A percentile compares a stretch with the other conserved stretches of the same genome.
Conservation (phyloP, 2,329 filamentous ascomycete species). For the Alternaria brassicae region DNA sequence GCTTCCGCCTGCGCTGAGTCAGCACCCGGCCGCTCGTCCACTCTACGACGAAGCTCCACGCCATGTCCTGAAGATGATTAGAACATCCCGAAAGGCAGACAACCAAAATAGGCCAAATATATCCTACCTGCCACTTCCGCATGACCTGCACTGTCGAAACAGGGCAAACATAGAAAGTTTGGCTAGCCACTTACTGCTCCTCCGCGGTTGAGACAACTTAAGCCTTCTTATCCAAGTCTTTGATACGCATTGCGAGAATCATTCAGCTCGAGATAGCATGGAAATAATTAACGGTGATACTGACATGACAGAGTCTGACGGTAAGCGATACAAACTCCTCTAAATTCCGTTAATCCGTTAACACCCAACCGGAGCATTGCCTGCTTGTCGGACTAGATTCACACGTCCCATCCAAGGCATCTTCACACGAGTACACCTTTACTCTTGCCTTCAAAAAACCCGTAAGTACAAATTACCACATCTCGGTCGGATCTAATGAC, state of each 20-base stretch:
- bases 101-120: too few species aligned
- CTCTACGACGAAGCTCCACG: not conserved
- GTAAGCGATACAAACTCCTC: not conserved
- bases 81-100: not conserved
- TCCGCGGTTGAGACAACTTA: too few species aligned
- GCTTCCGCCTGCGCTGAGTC: constrained; percentile 2
- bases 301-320: too few species aligned
- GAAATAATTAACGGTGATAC: too few species aligned
- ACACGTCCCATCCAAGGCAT: not conserved
- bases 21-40: not conserved
- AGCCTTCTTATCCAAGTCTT: too few species aligned
- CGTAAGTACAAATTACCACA: not conserved
- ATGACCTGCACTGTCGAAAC: too few species aligned
- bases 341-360: not conserved
- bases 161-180: too few species aligned
- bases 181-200: too few species aligned
- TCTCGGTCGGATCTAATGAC: not conserved
- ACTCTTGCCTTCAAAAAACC: not conserved
- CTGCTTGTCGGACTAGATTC: not conserved
- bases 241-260: too few species aligned
- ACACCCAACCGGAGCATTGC: not conserved
- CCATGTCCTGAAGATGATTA: not conserved
- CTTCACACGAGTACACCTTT: not conserved
- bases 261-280: not conserved
- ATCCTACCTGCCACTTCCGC: too few species aligned